phyloP scores from a whole-genome alignment of 768 basidiomycete genomes.

The Tricholomella constricta region DNA sequence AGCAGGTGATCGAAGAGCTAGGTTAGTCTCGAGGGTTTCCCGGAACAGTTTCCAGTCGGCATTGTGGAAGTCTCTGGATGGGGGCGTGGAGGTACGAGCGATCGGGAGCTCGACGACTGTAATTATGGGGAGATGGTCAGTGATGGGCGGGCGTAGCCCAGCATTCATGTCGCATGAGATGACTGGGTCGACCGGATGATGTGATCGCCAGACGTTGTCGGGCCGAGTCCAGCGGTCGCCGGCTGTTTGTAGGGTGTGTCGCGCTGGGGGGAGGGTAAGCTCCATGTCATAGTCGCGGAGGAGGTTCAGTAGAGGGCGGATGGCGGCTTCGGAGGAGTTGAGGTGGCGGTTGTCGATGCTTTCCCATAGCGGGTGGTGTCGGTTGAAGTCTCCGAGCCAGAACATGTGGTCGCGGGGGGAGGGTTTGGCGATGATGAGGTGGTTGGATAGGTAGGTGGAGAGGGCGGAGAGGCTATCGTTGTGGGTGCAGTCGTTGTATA shows the following conservation, averaged over 20 bases:
- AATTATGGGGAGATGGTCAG: constrained; percentile 37
- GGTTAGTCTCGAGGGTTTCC: constrained; percentile 1
- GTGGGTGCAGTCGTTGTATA: constrained; percentile 12
- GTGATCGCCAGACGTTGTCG: neutral
- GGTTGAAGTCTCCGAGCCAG: too few species aligned
- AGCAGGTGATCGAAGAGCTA: neutral
- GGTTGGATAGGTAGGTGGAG: neutral
- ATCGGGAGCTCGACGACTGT: constrained; percentile 21
- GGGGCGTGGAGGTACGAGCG: neutral
- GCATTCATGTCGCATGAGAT: neutral
- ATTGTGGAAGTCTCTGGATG: constrained; percentile 19
- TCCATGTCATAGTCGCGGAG: neutral
- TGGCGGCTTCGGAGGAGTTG: neutral
- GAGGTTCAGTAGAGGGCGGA: neutral
- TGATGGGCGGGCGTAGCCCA: constrained; percentile 8
- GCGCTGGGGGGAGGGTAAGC: neutral
- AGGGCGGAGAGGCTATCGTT: neutral
- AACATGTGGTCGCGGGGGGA: neutral
- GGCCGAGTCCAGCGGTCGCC: neutral
- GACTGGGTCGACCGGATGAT: neutral
- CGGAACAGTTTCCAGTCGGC: constrained; percentile 25
- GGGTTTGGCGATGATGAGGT: too few species aligned
- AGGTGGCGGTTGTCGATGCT: constrained; percentile 1
- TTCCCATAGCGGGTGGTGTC: constrained; percentile 11
- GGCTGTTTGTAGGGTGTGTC: neutral